A percentile compares a stretch with the other conserved stretches of the same genome.
Conservation (phyloP, 805 yeast genomes). For the Alloascoidea hylecoeti region DNA sequence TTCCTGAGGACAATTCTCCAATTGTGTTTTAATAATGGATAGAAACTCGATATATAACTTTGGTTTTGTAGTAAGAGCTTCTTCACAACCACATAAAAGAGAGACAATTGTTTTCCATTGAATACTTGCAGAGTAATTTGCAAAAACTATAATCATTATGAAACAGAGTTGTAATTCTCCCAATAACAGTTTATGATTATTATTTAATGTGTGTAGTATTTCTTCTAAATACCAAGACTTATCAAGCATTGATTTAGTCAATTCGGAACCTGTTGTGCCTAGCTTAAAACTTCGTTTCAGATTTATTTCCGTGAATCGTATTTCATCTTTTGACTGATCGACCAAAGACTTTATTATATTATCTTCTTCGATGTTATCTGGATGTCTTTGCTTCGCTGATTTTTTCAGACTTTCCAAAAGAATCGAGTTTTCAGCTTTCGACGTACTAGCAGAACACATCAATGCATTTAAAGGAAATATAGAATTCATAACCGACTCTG, state of each 20-base stretch:
- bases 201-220: slow-evolving; percentile 14
- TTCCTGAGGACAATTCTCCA: slow-evolving; percentile 26
- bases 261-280: slow-evolving; percentile 21
- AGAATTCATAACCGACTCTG: slow-evolving; percentile 14
- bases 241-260: slow-evolving; percentile 41
- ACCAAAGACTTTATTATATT: slow-evolving; percentile 17
- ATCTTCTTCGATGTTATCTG: slow-evolving; percentile 15
- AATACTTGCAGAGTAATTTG: slow-evolving; percentile 46
- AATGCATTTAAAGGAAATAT: slow-evolving; percentile 14
- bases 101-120: slow-evolving; percentile 48
- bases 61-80: slow-evolving; percentile 13
- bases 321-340: slow-evolving; percentile 20
- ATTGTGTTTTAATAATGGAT: slow-evolving; percentile 19
- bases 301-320: slow-evolving; percentile 28
- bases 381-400: slow-evolving; percentile 12
- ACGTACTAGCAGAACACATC: slow-evolving; percentile 30
- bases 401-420: slow-evolving; percentile 22
- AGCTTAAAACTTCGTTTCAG: slow-evolving; percentile 23
- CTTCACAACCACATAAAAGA: slow-evolving; percentile 23
- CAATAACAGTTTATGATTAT: slow-evolving; percentile 18
- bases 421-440: slow-evolving; percentile 31
- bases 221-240: slow-evolving; percentile 41
- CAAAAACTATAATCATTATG: slow-evolving; percentile 33
- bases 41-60: slow-evolving; percentile 20
- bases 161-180: slow-evolving; percentile 44